Evolutionary conservation across 805 yeast species (phyloP).

Genomic region (Nakazawaea anatomiae): DNA sequence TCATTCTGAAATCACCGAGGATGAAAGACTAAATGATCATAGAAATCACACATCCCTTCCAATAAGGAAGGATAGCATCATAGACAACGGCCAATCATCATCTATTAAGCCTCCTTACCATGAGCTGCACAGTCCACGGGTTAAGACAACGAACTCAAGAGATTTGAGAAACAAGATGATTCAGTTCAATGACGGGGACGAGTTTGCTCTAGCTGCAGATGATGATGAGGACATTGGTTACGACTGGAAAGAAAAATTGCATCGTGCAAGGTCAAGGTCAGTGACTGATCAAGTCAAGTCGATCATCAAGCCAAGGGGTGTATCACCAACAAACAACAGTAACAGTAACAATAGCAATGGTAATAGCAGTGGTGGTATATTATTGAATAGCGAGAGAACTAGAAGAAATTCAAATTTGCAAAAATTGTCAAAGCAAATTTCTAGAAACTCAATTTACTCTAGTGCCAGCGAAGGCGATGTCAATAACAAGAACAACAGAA

Average conservation of each 20-base stretch:
- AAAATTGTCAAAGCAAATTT: constrained; percentile 20
- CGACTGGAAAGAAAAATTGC: background rate
- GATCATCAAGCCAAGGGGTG: constrained; percentile 28
- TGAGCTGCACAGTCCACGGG: background rate
- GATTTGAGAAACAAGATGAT: constrained; percentile 11
- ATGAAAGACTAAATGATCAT: constrained; percentile 28
- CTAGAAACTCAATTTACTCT: constrained; percentile 21
- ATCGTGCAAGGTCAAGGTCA: constrained; percentile 27
- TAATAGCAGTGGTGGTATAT: constrained; percentile 1
- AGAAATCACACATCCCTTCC: constrained; percentile 29
- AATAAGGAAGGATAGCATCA: constrained; percentile 19
- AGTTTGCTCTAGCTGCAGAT: constrained; percentile 1
- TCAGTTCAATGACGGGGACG: constrained; percentile 9
- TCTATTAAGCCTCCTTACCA: background rate
- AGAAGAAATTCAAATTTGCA: constrained; percentile 11
- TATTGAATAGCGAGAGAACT: constrained; percentile 12
- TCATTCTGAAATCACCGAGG: constrained; percentile 30
- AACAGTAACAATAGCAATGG: background rate
- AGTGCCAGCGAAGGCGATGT: constrained; percentile 8
- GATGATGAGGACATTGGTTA: constrained; percentile 1
- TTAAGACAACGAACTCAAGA: constrained; percentile 1
- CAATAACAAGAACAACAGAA: background rate
- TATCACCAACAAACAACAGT: constrained; percentile 9
- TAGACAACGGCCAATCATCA: background rate
- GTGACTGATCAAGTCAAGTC: constrained; percentile 37